phyloP scores from a whole-genome alignment of 1,284 basidiomycete species.

The Takashimella tepidaria region DNA sequence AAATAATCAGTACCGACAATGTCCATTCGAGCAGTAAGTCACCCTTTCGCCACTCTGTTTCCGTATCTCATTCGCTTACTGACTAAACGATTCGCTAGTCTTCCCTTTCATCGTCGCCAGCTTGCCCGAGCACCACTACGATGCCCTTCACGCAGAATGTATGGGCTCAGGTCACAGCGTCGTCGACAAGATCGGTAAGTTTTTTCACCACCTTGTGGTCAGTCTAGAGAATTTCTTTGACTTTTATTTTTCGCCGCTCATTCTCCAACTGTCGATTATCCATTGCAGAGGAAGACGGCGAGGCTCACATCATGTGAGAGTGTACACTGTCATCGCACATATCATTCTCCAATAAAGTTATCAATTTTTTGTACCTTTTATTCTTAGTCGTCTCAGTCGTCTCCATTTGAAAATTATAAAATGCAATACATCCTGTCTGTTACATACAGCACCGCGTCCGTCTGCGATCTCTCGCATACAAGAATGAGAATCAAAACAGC shows the following conservation, averaged over 20 bases:
- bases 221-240: neutral
- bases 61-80: neutral
- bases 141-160: conserved; percentile 24
- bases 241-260: too few relatives aligned
- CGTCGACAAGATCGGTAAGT: conserved; percentile 38
- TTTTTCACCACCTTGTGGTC: neutral
- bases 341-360: too few relatives aligned
- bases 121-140: conserved; percentile 27
- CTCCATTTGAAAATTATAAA: too few relatives aligned
- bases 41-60: neutral
- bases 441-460: too few relatives aligned
- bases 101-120: conserved; percentile 34
- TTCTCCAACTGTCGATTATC: neutral
- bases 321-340: too few relatives aligned
- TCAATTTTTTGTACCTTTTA: too few relatives aligned
- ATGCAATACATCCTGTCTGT: too few relatives aligned
- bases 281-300: neutral
- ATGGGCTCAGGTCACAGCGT: conserved; percentile 21
- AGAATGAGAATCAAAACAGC: too few relatives aligned
- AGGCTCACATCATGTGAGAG: neutral
- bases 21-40: conserved; percentile 35
- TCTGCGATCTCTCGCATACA: too few relatives aligned
- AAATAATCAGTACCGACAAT: conserved; percentile 33
- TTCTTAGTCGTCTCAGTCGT: too few relatives aligned
- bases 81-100: conserved; percentile 27